Base-by-base conservation (phyloP, 2,329 filamentous ascomycete genomes). In the Boeremia lycopersici region DNA sequence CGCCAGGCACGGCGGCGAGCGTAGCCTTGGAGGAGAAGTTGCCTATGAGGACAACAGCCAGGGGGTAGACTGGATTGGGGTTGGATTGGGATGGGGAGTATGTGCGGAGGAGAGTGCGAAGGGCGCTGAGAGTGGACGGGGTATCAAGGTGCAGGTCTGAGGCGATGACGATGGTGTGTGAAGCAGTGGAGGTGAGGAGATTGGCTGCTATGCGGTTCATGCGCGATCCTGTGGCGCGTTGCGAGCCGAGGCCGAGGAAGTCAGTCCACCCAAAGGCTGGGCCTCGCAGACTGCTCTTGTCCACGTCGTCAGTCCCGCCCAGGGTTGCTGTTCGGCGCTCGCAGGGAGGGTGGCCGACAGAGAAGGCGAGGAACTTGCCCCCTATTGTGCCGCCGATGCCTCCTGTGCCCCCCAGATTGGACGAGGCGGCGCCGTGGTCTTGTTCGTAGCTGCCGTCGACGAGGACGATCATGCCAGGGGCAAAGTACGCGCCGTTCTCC, bases 381-480 rank as follows among this genome's bases (percentile, higher is more conserved):
- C 92, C 92, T 52, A 98, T 91, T 0, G 89, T 90, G 12, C 93
- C 93, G 35, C 93, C 93, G 25, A 97, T 87, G 36, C 93, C 93
- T 42, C 86, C 89, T 60, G 86, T 89, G 5, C 89, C 88, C 45
- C 90, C 89, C 4, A 96, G 80, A 1, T 76, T 74, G 0, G 84
- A 73, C 17, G 70, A 73, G 0, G 85, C 86, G 17, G 86, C 87
- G 13, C 88, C 87, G 57, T 92, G 91, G 65, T 96, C 92, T 73
- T 98, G 95, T 72, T 96, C 92, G 69, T 99, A 99, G n/a, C 93
- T 87, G 6, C 95, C 95, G 67, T 99, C 95, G 0, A 97, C 86
- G 0, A 99, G 82, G 3, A 98, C 90, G 42, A 99, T 90, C 92
- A 98, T 98, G 3, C 96, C 96, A 0, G 95, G 93, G 5, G 89